These are phyloP conservation scores for Boletus barrowsii DNA, from an alignment of 768 basidiomycete species.

Conservation along the genomic window DNA sequence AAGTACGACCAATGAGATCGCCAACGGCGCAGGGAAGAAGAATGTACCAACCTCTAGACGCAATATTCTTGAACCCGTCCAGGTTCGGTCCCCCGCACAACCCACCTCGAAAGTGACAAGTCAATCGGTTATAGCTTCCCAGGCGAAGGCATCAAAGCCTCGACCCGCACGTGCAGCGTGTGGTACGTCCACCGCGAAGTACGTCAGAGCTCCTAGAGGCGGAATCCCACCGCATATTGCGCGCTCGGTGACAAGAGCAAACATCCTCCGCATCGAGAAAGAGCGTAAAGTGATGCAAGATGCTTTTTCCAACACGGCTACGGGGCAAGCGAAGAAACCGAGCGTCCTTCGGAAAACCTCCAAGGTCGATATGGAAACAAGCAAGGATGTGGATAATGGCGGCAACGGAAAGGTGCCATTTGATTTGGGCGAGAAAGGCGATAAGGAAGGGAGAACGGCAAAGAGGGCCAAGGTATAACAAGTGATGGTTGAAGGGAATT, in stretches of 20 bases:
- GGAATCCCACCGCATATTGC: conserved; percentile 32
- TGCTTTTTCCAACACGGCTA: conserved; percentile 2
- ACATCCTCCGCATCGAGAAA: conserved; percentile 22
- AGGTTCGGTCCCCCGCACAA: not conserved
- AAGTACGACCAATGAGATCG: not conserved
- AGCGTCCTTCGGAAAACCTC: conserved; percentile 23
- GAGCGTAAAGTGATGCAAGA: conserved; percentile 22
- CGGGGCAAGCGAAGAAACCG: conserved; percentile 17
- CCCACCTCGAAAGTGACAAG: not conserved
- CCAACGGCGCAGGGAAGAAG: not conserved
- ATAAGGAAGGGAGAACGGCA: conserved; percentile 42
- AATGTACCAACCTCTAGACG: not conserved
- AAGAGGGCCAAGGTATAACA: conserved; percentile 18
- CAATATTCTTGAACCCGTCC: conserved; percentile 1
- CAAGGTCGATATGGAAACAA: not conserved
- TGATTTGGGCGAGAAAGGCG: conserved; percentile 78
- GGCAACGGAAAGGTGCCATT: conserved; percentile 32
- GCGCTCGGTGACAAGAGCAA: conserved; percentile 29
- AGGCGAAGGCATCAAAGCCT: conserved; percentile 3
- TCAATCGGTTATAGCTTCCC: not conserved
- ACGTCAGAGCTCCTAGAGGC: conserved; percentile 25
- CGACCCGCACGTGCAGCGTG: not conserved
- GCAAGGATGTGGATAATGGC: not conserved
- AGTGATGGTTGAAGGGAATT: not conserved
- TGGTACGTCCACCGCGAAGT: not conserved